A percentile compares a stretch with the other conserved stretches of the same genome.
Evolutionary conservation across 495 filamentous ascomycete species (phyloP).

Genomic region (Apiosordaria backusii): DNA sequence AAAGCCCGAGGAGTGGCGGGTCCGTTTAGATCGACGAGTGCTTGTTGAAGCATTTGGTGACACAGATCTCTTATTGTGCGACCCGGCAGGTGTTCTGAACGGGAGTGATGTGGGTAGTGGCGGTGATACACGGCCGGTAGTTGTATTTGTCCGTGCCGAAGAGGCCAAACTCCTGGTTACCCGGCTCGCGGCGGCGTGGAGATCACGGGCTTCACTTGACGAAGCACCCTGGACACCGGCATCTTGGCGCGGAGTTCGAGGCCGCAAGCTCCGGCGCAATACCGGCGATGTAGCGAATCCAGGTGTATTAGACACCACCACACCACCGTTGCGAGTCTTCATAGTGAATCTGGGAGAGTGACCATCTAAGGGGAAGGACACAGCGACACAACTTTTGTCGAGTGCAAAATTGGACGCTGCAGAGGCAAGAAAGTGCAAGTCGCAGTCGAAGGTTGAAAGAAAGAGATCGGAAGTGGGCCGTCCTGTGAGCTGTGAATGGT

Average conservation of each 20-base stretch:
- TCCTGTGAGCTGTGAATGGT: not conserved
- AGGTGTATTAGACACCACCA: not conserved
- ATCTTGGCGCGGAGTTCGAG: constrained; percentile 22
- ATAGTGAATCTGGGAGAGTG: not conserved
- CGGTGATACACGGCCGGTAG: not conserved
- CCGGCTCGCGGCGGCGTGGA: constrained; percentile 16
- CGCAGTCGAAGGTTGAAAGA: not conserved
- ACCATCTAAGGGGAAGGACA: not conserved
- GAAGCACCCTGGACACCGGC: constrained; percentile 15
- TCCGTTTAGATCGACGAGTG: constrained; percentile 20
- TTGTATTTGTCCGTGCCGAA: constrained; percentile 2
- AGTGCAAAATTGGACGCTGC: not conserved
- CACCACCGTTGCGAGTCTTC: constrained; percentile 16
- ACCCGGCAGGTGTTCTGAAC: not conserved
- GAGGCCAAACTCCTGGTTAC: constrained; percentile 25
- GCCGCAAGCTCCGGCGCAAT: constrained; percentile 21
- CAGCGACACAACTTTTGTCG: not conserved
- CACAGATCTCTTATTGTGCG: constrained; percentile 15
- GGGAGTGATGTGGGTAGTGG: not conserved
- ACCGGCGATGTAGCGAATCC: constrained; percentile 9
- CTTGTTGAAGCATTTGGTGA: not conserved
- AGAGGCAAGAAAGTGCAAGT: not conserved
- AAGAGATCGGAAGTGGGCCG: not conserved
- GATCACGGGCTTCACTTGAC: constrained; percentile 15
- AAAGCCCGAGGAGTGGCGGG: constrained; percentile 25